Evolutionary conservation across 352 stramenopile genomes (phyloP).

Genomic region (Phytophthora constricta): DNA sequence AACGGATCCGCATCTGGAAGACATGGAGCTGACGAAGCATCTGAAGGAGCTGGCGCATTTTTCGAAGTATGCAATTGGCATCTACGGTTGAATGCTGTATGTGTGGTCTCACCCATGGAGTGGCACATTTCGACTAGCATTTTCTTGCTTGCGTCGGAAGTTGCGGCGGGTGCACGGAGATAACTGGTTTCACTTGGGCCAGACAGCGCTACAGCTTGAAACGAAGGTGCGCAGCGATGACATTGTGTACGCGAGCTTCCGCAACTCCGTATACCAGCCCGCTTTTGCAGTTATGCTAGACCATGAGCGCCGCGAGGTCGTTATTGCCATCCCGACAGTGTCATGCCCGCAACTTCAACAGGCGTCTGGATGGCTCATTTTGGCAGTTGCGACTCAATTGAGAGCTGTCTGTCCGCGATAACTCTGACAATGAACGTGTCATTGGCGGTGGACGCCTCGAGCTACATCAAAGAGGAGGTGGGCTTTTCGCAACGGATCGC

Average conservation of each 20-base stretch:
- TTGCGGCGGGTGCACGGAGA: slow-evolving; percentile 80
- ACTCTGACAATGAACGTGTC: no score
- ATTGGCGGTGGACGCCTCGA: no score
- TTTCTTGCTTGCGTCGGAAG: slow-evolving; percentile 75
- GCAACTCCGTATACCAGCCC: slow-evolving; percentile 81
- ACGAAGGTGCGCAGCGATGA: slow-evolving; percentile 64
- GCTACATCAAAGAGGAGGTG: no score
- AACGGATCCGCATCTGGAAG: slow-evolving; percentile 42
- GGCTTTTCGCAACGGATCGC: no score
- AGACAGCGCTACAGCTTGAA: slow-evolving; percentile 84
- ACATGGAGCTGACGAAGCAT: slow-evolving; percentile 52
- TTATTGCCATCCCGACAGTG: slow-evolving; percentile 86
- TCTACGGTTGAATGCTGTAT: slow-evolving; percentile 92
- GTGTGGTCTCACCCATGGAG: slow-evolving; percentile 90
- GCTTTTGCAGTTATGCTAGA: slow-evolving; percentile 86
- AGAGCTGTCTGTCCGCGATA: no score
- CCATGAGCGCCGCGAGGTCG: slow-evolving; percentile 71
- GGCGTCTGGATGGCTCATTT: no score
- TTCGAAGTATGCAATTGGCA: slow-evolving; percentile 86
- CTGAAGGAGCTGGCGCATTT: slow-evolving; percentile 81
- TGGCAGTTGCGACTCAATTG: no score
- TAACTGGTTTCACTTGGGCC: slow-evolving; percentile 84
- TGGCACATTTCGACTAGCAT: slow-evolving; percentile 74
- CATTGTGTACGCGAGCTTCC: slow-evolving; percentile 86
- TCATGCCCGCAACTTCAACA: no score